Percentiles rank a stretch among this genome's conserved stretches.
phyloP scores from a whole-genome alignment of 257 asterid genomes.

The Solanum dulcamara region DNA sequence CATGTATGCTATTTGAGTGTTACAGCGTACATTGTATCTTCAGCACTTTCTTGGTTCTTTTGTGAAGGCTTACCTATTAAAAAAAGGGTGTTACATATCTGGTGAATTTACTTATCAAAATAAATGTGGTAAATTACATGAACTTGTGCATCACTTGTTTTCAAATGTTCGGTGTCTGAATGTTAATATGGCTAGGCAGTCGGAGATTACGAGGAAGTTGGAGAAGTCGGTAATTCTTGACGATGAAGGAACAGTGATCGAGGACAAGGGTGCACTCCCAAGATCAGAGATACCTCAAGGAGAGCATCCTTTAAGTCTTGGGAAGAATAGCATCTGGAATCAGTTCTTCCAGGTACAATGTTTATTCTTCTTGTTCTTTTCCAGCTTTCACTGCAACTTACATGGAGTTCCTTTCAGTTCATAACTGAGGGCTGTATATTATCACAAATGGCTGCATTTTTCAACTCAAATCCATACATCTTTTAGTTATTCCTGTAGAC shows the following conservation, averaged over 20 bases:
- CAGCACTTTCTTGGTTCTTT: background rate
- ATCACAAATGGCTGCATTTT: background rate
- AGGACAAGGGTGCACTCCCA: slow-evolving; percentile 63
- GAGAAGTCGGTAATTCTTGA: slow-evolving; percentile 52
- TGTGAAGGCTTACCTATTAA: background rate
- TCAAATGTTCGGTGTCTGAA: slow-evolving; percentile 44
- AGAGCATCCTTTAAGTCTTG: slow-evolving; percentile 93
- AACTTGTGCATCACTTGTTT: slow-evolving; percentile 9
- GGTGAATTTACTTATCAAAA: background rate
- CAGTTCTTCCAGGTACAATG: slow-evolving; percentile 73
- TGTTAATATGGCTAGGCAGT: slow-evolving; percentile 85
- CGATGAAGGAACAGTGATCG: slow-evolving; percentile 34
- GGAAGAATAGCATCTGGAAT: slow-evolving; percentile 89
- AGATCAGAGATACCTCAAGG: slow-evolving; percentile 79
- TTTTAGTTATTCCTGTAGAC: background rate
- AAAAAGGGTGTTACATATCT: background rate
- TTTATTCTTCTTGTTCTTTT: background rate
- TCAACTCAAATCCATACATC: background rate
- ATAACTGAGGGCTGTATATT: background rate
- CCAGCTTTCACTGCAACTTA: background rate
- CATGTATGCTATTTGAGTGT: background rate
- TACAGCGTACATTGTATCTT: background rate
- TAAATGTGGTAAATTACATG: slow-evolving; percentile 1
- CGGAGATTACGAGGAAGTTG: slow-evolving; percentile 85
- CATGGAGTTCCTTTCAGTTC: background rate